phyloP scores from a whole-genome alignment of 78 protist species.

The Protostelium mycophagum region DNA sequence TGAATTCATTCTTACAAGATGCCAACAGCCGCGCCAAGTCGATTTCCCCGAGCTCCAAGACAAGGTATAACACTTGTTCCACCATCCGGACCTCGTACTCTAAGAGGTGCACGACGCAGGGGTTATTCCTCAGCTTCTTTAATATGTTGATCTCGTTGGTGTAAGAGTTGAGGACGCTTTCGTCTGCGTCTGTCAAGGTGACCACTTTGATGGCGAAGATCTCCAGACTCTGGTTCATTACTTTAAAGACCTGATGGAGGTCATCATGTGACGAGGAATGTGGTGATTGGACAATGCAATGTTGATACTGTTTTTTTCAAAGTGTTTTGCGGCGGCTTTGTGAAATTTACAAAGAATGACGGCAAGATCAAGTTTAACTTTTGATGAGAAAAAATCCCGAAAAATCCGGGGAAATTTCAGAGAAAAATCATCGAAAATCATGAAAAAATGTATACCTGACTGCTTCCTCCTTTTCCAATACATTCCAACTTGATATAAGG shows the following conservation, averaged over 20 bases:
- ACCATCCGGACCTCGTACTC: slow-evolving; percentile 56
- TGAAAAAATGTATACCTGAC: slow-evolving; percentile 44
- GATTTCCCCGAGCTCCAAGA: too few relatives aligned
- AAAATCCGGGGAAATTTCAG: neutral
- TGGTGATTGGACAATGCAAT: too few relatives aligned
- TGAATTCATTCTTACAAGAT: too few relatives aligned
- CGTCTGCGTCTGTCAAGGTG: slow-evolving; percentile 12
- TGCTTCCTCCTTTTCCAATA: slow-evolving; percentile 88
- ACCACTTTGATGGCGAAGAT: slow-evolving; percentile 65
- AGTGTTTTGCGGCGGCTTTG: too few relatives aligned
- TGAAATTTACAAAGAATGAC: too few relatives aligned
- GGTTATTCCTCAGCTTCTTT: slow-evolving; percentile 16
- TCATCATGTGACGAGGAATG: neutral
- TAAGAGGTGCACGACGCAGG: slow-evolving; percentile 55
- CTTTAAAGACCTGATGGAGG: slow-evolving; percentile 34
- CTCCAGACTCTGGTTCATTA: neutral
- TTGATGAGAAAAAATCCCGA: neutral
- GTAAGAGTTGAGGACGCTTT: slow-evolving; percentile 34
- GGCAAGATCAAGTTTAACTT: neutral
- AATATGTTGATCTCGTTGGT: slow-evolving; percentile 82
- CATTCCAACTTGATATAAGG: slow-evolving; percentile 29
- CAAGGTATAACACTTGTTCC: too few relatives aligned
- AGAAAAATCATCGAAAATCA: slow-evolving; percentile 30
- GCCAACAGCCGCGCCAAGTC: neutral
- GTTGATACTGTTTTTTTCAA: too few relatives aligned